A percentile compares a stretch with the other conserved stretches of the same genome.
These are phyloP conservation scores for Hylodesmum podocarpum DNA, from an alignment of 306 rosid genomes.

Conservation along the genomic window DNA sequence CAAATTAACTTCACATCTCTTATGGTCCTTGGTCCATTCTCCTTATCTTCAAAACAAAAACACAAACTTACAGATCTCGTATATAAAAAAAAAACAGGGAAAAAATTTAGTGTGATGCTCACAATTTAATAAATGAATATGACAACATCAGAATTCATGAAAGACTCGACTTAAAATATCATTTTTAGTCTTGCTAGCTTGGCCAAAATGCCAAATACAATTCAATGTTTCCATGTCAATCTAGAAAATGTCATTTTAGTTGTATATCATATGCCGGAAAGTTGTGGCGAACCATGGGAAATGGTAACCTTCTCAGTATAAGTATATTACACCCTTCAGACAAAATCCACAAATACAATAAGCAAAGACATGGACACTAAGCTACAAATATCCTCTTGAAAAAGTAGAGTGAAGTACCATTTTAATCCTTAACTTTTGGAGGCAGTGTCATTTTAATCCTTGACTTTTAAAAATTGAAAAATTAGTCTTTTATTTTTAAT, in stretches of 20 bases:
- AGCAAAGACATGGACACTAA: neutral
- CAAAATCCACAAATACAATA: neutral
- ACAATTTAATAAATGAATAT: conserved; percentile 13
- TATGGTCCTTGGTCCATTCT: conserved; percentile 83
- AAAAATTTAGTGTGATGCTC: neutral
- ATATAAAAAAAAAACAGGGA: neutral
- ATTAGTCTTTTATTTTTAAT: no score
- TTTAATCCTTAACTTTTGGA: no score
- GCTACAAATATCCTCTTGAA: neutral
- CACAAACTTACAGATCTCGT: conserved; percentile 18
- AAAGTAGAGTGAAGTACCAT: no score
- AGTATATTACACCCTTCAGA: neutral
- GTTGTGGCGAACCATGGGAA: neutral
- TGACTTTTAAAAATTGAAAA: no score
- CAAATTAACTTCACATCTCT: conserved; percentile 91
- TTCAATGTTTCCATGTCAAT: neutral
- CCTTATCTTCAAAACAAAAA: conserved; percentile 63
- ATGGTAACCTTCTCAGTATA: neutral
- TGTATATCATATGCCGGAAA: conserved; percentile 12
- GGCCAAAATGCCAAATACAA: neutral
- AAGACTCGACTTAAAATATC: neutral
- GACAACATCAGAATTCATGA: conserved; percentile 14
- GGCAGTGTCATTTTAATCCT: no score
- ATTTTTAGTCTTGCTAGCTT: neutral
- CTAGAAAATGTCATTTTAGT: neutral